A percentile compares a stretch with the other conserved stretches of the same genome.
These are phyloP conservation scores for Gaeumannomyces tritici DNA, from an alignment of 2,329 filamentous ascomycete species.

Conservation along the genomic window DNA sequence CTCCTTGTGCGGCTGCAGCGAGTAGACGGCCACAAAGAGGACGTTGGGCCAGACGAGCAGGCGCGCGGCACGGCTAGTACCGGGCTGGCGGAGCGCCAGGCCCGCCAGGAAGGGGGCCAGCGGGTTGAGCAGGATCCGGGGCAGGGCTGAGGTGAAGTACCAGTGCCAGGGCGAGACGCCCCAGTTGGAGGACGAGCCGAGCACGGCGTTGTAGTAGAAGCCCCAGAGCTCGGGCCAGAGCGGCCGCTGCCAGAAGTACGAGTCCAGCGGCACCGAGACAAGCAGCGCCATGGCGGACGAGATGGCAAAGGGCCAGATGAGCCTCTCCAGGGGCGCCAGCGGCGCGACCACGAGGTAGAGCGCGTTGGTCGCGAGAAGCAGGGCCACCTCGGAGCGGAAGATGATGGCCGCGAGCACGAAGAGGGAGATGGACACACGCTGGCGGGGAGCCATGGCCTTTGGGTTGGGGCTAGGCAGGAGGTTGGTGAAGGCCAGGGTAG, in stretches of 20 bases:
- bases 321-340: constrained; percentile 40
- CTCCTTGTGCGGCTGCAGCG: constrained; percentile 88
- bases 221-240: constrained; percentile 86
- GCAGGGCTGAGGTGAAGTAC: constrained; percentile 76
- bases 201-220: constrained; percentile 85
- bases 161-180: constrained; percentile 77
- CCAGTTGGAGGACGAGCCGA: constrained; percentile 78
- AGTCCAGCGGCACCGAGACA: constrained; percentile 70
- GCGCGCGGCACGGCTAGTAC: constrained; percentile 30
- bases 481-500: constrained; percentile 52
- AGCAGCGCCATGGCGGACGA: constrained; percentile 58
- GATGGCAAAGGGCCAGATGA: constrained; percentile 56
- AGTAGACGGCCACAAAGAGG: constrained; percentile 71
- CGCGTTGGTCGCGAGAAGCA: constrained; percentile 63
- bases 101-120: constrained; percentile 47
- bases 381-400: constrained; percentile 82
- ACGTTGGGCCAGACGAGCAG: constrained; percentile 56
- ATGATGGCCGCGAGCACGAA: constrained; percentile 73
- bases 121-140: constrained; percentile 77
- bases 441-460: constrained; percentile 28
- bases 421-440: constrained; percentile 59
- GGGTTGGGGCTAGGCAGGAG: constrained; percentile 27
- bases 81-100: constrained; percentile 38
- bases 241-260: constrained; percentile 82
- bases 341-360: constrained; percentile 51